Base-by-base conservation (phyloP, 2,329 filamentous ascomycete species). In the Boeremia lycopersici region DNA sequence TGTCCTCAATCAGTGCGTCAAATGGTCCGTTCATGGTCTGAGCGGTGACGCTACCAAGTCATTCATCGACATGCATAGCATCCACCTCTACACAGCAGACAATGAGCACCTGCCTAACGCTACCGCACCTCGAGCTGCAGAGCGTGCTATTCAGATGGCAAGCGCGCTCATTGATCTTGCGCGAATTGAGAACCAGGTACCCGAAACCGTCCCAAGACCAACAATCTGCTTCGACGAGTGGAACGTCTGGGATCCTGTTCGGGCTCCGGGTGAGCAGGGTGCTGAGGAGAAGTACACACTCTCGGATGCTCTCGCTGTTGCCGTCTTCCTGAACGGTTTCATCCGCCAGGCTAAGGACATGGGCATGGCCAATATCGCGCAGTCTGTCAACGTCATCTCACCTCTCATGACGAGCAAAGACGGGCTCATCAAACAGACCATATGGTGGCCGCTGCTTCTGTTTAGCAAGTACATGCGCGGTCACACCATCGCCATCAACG, bases 161-260 rank as follows among this genome's bases (percentile, higher is more conserved):
- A 84, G 84, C 2, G 78, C 81, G 0, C 77, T 91, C 2, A 90
- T 91, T 61, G 89, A 92, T 69, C 82, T 92, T 1, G 89, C 89
- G 0, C 81, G 87, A 30, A 86, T 90, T 66, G 86, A 90, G 71
- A 88, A 89, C 72, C 76, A 78, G 35, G 81, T 88, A 0, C 82
- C 87, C 0, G 76, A 81, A 0, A 77, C 79, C 0, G 83, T 87
- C n/a, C 82, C 84, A 4, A 78, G 82, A 3, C 87, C 85, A 41
- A 88, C 82, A 46, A 90, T 93, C 70, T 92, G 89, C 79, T 92
- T 92, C 69, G 89, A 93, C 70, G 89, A 92, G 74, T 92, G 89
- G 89, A 93, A 92, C 71, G 89, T 92, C 8, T 93, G 89, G 89
- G 88, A 91, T 64, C 87, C 88, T 0, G 79, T 81, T 48, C 84